A percentile compares a stretch with the other conserved stretches of the same genome.
Conservation (phyloP, 192 early-diverging fungal genomes). For the Oehlia diaphana region DNA sequence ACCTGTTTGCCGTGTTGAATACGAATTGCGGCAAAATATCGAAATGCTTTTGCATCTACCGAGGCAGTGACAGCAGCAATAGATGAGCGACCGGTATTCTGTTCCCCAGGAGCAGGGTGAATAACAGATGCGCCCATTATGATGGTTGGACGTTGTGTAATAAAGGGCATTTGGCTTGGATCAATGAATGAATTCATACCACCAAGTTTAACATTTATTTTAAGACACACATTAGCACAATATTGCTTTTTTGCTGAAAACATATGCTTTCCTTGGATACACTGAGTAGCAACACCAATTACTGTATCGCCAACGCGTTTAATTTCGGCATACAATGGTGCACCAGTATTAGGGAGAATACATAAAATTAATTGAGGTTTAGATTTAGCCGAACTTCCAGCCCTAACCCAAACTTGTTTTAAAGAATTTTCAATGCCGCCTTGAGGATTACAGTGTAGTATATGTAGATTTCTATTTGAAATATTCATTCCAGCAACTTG, state of each 20-base stretch:
- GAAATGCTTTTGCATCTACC: neutral
- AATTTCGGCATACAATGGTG: neutral
- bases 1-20: neutral
- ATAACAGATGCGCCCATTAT: neutral
- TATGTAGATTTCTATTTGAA: constrained; percentile 52
- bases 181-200: constrained; percentile 70
- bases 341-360: neutral
- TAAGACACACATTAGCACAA: constrained; percentile 91
- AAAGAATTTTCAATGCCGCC: neutral
- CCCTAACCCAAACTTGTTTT: neutral
- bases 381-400: neutral
- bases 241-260: constrained; percentile 41
- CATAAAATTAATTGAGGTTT: neutral
- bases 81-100: neutral
- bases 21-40: neutral
- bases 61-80: neutral
- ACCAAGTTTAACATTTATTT: constrained; percentile 94
- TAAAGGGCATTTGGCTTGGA: constrained; percentile 60
- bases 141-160: neutral
- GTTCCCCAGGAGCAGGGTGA: neutral
- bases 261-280: neutral
- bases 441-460: constrained; percentile 46
- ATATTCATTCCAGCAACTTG: constrained; percentile 68
- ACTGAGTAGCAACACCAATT: neutral
- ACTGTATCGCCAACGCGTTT: neutral